Evolutionary conservation across 2,329 filamentous ascomycete species (phyloP).

Genomic region (Herpotrichia juniperi): DNA sequence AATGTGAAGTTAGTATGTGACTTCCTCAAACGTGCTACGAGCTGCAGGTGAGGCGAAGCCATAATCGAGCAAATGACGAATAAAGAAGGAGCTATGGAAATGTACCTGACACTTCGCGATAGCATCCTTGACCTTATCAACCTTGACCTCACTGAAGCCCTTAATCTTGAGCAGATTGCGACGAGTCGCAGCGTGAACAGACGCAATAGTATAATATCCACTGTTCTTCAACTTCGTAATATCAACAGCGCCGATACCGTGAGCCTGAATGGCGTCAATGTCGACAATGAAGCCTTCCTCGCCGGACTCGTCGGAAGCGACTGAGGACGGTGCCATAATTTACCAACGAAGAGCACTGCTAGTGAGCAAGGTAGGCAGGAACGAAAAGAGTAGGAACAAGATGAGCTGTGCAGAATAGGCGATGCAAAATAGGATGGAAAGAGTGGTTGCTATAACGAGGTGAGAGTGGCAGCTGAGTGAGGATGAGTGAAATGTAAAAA

Average conservation of each 20-base stretch:
- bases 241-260: conserved; percentile 69
- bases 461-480: background rate
- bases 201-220: conserved; percentile 69
- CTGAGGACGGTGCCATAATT: conserved; percentile 53
- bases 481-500: background rate
- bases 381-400: no score
- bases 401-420: no score
- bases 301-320: conserved; percentile 57
- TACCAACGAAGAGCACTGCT: background rate
- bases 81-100: conserved; percentile 1
- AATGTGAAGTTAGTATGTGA: conserved; percentile 13
- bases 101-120: conserved; percentile 64
- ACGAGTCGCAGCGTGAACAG: conserved; percentile 65
- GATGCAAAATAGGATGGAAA: conserved; percentile 4
- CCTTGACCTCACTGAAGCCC: conserved; percentile 72
- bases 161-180: conserved; percentile 69
- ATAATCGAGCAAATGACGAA: no score
- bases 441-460: background rate
- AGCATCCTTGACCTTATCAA: conserved; percentile 74
- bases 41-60: no score
- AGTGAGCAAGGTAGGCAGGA: no score
- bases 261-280: conserved; percentile 69
- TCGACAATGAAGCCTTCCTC: conserved; percentile 66
- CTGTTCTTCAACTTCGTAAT: conserved; percentile 69
- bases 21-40: background rate